Evolutionary conservation across 2,329 filamentous ascomycete species (phyloP), one percentile per base, ranked within the genome.

Genomic region (Fusarium humuli): DNA sequence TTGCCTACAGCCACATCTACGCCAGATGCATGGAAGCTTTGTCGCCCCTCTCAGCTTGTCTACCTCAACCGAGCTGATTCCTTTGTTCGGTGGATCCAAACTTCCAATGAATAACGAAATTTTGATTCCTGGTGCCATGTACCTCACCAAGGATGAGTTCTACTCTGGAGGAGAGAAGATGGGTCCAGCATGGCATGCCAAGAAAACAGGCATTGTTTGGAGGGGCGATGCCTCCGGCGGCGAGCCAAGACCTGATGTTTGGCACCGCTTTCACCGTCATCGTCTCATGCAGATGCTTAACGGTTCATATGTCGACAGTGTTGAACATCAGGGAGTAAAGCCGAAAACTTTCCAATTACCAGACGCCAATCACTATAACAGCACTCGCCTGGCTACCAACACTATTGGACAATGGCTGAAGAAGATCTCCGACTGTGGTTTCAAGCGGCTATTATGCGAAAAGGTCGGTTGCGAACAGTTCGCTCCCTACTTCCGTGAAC

Each of bases 271-370:
- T 72, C 91, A 93, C 66, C 88, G 91, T n/a, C 90, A 92, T 72
- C 88, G 91, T 6, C 87, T 93, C 61, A 81, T 92, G 27, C 83
- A 89, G 62, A 91, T 92, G 88, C 81, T 91, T 49, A 92, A 93
- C 72, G 85, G 85, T 11, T 90, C 88, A 2, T 84, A 82, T 20
- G 86, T 90, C 23, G 76, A 77, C 29, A 74, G 78, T 11, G 81
- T 85, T 32, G 86, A 90, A 73, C 73, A 79, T 41, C 74, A 77
- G 18, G 77, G 72, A 37, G 69, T 77, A 49, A 79, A 81, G 40
- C 75, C 84, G 34, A 76, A 79, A 66, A 86, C 86, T 10, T 89
- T 88, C 71, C 81, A 82, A 46, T 77, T 88, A 58, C 85, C 85
- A 2, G 77, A 79, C 1, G 25, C 68, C 0, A 69, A 77, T 6